Evolutionary conservation across 139 green algal species (phyloP).

Genomic region (Tetradesmus lagerheimii): DNA sequence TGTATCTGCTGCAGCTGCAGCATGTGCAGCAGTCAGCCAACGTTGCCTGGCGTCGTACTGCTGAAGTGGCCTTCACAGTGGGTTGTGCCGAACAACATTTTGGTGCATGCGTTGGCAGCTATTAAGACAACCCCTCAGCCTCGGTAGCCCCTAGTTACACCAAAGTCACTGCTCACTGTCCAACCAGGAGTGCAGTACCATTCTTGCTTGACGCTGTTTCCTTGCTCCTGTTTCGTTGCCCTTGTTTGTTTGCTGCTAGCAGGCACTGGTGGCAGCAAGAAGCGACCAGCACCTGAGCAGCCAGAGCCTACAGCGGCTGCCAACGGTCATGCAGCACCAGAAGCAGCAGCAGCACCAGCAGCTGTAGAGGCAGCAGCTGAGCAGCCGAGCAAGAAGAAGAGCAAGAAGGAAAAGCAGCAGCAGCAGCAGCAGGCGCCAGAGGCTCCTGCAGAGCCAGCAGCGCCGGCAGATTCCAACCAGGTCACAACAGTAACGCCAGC

Average conservation of each 20-base stretch:
- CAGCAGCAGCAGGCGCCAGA: conserved; percentile 3
- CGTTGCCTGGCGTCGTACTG: too few relatives aligned
- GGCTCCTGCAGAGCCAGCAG: conserved; percentile 28
- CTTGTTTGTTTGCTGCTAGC: background rate
- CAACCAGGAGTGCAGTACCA: too few relatives aligned
- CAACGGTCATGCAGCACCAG: background rate
- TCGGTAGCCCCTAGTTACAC: too few relatives aligned
- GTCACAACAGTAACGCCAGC: background rate
- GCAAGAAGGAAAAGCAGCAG: conserved; percentile 31
- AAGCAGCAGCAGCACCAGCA: conserved; percentile 17
- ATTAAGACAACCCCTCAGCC: too few relatives aligned
- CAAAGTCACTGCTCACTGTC: too few relatives aligned
- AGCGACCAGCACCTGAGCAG: conserved; percentile 1
- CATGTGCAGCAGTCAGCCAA: background rate
- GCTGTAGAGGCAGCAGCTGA: background rate
- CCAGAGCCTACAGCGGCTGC: conserved; percentile 11
- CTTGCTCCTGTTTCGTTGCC: background rate
- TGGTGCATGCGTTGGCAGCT: too few relatives aligned
- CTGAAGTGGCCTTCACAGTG: too few relatives aligned
- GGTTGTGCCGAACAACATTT: background rate
- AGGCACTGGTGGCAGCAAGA: background rate
- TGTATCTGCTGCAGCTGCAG: background rate
- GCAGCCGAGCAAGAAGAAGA: conserved; percentile 34
- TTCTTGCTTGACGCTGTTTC: background rate
- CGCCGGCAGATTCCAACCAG: background rate